Conservation (phyloP, 495 filamentous ascomycete species). For the Penicillium fimorum region DNA sequence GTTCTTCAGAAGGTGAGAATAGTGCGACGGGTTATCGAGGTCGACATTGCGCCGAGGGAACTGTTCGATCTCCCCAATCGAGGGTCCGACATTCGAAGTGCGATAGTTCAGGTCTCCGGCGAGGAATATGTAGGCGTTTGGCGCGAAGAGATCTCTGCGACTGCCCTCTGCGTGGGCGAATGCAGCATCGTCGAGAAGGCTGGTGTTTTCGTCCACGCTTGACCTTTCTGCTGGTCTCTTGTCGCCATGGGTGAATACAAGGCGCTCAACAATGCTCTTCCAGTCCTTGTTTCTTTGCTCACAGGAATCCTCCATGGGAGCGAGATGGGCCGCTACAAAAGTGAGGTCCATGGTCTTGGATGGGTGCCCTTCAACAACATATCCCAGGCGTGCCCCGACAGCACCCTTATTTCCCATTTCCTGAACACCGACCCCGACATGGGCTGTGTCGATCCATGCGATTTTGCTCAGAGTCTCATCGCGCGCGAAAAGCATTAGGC, state of each 20-base stretch:
- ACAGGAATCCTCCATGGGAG: conserved; percentile 74
- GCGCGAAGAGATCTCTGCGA: conserved; percentile 62
- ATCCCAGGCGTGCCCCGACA: conserved; percentile 71
- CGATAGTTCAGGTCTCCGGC: conserved; percentile 96
- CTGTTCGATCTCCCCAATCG: conserved; percentile 42
- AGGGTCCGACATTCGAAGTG: conserved; percentile 61
- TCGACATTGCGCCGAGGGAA: conserved; percentile 61
- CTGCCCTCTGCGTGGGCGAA: conserved; percentile 20
- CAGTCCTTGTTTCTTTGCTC: conserved; percentile 78
- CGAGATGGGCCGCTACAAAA: conserved; percentile 85
- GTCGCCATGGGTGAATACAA: conserved; percentile 60
- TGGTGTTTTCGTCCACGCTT: conserved; percentile 40
- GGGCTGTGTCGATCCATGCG: conserved; percentile 61
- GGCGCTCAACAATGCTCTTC: conserved; percentile 70
- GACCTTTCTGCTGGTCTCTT: conserved; percentile 7
- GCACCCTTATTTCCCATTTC: conserved; percentile 96
- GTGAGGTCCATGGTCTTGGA: conserved; percentile 62
- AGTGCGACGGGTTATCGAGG: conserved; percentile 50
- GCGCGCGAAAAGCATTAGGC: conserved; percentile 72
- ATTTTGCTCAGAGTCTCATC: conserved; percentile 56
- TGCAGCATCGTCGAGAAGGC: conserved; percentile 37
- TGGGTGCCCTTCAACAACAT: conserved; percentile 31
- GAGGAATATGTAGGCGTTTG: conserved; percentile 75
- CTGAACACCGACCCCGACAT: conserved; percentile 75
- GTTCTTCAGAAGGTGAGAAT: conserved; percentile 58